phyloP scores from a whole-genome alignment of 169 alveolate species.

The Theileria orientalis region DNA sequence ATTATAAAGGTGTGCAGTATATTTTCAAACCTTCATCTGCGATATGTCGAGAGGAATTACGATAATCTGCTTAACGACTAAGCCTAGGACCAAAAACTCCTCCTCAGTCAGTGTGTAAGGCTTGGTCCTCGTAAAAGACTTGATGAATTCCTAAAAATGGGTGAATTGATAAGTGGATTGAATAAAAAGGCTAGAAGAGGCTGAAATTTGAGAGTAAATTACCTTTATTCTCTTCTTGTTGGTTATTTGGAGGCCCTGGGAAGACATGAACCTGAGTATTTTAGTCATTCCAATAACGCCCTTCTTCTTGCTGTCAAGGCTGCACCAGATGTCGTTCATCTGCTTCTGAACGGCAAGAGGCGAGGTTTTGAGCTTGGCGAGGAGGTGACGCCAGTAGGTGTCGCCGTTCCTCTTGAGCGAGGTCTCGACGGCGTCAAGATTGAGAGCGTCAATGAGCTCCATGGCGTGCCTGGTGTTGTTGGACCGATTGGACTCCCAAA shows the following conservation, averaged over 20 bases:
- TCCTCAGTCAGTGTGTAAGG: conserved; percentile 28
- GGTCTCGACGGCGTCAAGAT: conserved; percentile 29
- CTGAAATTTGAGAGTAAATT: neutral
- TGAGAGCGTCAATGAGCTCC: conserved; percentile 54
- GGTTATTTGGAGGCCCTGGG: conserved; percentile 21
- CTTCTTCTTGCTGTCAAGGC: neutral
- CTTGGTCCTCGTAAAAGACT: conserved; percentile 34
- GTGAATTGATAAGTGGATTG: no score
- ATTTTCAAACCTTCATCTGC: conserved; percentile 16
- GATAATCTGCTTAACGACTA: conserved; percentile 33
- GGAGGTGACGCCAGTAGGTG: conserved; percentile 39
- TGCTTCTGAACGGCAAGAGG: conserved; percentile 31
- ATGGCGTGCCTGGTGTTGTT: conserved; percentile 55
- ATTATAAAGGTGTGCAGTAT: neutral
- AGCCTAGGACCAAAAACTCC: conserved; percentile 58
- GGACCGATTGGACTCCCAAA: conserved; percentile 15
- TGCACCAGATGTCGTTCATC: conserved; percentile 36
- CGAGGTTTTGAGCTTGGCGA: conserved; percentile 54
- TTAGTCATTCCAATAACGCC: neutral
- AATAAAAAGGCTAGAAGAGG: neutral
- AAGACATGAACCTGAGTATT: conserved; percentile 18
- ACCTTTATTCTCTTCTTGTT: conserved; percentile 16
- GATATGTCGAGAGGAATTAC: conserved; percentile 42
- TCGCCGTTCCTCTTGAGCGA: conserved; percentile 52
- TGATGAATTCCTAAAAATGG: conserved; percentile 59